phyloP scores from a whole-genome alignment of 1,284 basidiomycete genomes.

The Apiotrichum domesticum region DNA sequence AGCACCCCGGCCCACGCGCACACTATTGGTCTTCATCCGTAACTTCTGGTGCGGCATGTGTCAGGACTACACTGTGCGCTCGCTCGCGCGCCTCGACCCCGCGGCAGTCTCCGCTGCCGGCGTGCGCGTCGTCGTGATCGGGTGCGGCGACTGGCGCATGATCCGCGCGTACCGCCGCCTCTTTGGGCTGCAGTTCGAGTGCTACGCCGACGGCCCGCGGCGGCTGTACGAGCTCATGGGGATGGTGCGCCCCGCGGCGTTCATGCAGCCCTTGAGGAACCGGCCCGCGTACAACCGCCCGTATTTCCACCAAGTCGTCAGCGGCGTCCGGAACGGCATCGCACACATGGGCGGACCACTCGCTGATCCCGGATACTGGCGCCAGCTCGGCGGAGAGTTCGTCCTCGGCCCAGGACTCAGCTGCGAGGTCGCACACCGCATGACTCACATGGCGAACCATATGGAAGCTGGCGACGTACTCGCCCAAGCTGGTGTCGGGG shows the following conservation, averaged over 20 bases:
- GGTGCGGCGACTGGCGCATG: slow-evolving; percentile 42
- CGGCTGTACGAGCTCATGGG: slow-evolving; percentile 39
- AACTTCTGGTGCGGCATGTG: slow-evolving; percentile 47
- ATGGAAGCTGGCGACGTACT: slow-evolving; percentile 42
- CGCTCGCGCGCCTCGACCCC: slow-evolving; percentile 36
- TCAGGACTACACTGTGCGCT: slow-evolving; percentile 43
- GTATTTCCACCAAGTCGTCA: slow-evolving; percentile 32
- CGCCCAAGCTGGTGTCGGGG: not conserved
- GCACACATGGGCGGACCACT: slow-evolving; percentile 30
- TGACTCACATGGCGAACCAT: slow-evolving; percentile 42
- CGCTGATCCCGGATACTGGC: slow-evolving; percentile 34
- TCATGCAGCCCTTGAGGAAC: slow-evolving; percentile 28
- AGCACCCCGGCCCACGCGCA: slow-evolving; percentile 9
- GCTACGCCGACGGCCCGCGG: slow-evolving; percentile 40
- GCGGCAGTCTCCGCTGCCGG: slow-evolving; percentile 30
- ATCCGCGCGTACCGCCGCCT: slow-evolving; percentile 40
- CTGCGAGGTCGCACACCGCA: slow-evolving; percentile 46
- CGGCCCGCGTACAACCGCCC: slow-evolving; percentile 37
- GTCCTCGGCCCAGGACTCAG: slow-evolving; percentile 32
- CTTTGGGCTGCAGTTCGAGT: slow-evolving; percentile 37
- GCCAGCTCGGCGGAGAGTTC: slow-evolving; percentile 47
- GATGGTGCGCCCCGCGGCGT: slow-evolving; percentile 37
- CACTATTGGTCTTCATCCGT: slow-evolving; percentile 43
- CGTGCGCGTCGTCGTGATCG: slow-evolving; percentile 40
- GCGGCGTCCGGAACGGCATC: slow-evolving; percentile 39